phyloP scores from a whole-genome alignment of 768 basidiomycete genomes.

The Termitomyces titanicus region DNA sequence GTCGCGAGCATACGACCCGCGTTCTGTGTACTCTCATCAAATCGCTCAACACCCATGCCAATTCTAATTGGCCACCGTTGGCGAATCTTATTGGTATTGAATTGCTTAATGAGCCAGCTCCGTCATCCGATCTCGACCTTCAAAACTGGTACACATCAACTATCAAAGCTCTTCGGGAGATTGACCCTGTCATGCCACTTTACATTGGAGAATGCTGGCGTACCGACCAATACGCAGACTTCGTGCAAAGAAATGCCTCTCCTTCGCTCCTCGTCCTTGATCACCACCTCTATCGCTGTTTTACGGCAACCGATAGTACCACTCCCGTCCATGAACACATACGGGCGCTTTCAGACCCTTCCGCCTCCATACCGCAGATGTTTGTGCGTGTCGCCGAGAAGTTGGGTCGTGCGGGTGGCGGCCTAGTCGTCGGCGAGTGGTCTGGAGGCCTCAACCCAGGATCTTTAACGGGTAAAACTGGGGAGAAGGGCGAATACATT shows the following conservation, averaged over 20 bases:
- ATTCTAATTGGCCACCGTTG: slow-evolving; percentile 32
- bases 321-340: slow-evolving; percentile 56
- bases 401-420: slow-evolving; percentile 30
- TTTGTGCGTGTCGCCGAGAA: slow-evolving; percentile 32
- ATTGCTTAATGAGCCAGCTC: slow-evolving; percentile 56
- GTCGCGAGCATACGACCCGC: slow-evolving; percentile 44
- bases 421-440: slow-evolving; percentile 75
- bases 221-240: slow-evolving; percentile 58
- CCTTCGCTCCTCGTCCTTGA: slow-evolving; percentile 57
- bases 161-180: slow-evolving; percentile 45
- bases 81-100: slow-evolving; percentile 58
- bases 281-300: slow-evolving; percentile 83
- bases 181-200: slow-evolving; percentile 58
- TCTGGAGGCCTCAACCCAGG: slow-evolving; percentile 70
- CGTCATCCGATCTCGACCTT: slow-evolving; percentile 45
- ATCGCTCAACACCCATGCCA: slow-evolving; percentile 21
- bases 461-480: slow-evolving; percentile 37
- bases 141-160: slow-evolving; percentile 61
- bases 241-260: slow-evolving; percentile 31
- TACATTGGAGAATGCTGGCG: slow-evolving; percentile 80
- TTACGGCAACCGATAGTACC: slow-evolving; percentile 54
- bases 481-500: slow-evolving; percentile 46
- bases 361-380: slow-evolving; percentile 34
- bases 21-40: slow-evolving; percentile 42
- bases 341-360: slow-evolving; percentile 36